These are phyloP conservation scores for Ceratobasidium papillatum DNA, from an alignment of 1,284 basidiomycete genomes.

Conservation along the genomic window DNA sequence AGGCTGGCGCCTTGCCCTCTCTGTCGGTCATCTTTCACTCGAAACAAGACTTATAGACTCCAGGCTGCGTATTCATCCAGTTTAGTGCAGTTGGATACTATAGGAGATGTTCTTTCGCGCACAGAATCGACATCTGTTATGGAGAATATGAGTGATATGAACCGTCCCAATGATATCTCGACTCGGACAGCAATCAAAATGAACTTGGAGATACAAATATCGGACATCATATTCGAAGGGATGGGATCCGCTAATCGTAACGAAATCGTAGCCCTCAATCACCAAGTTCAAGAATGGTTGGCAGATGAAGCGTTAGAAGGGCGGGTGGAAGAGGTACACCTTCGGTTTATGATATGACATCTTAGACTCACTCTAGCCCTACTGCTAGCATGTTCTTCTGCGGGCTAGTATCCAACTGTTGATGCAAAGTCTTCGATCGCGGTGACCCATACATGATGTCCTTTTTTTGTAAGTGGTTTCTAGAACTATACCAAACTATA, in stretches of 20 bases:
- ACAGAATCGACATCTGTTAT: background rate
- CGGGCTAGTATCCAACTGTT: slow-evolving; percentile 18
- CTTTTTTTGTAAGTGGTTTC: background rate
- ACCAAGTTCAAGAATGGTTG: slow-evolving; percentile 15
- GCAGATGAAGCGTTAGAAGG: slow-evolving; percentile 12
- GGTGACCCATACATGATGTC: background rate
- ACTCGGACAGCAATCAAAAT: background rate
- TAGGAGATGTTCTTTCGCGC: no score
- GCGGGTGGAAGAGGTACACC: background rate
- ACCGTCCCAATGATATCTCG: background rate
- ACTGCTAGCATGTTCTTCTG: slow-evolving; percentile 6
- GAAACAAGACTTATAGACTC: background rate
- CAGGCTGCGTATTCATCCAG: background rate
- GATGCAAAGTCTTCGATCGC: slow-evolving; percentile 18
- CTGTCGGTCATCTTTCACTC: background rate
- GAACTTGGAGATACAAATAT: background rate
- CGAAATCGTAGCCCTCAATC: slow-evolving; percentile 6
- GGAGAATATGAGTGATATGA: background rate
- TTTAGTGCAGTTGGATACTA: background rate
- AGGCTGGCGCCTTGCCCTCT: slow-evolving; percentile 13
- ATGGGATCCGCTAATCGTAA: background rate
- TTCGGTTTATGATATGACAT: background rate
- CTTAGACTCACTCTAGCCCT: background rate
- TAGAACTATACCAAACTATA: background rate
- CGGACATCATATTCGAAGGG: slow-evolving; percentile 8